Evolutionary conservation across 192 early-diverging fungal genomes (phyloP), one percentile per base, ranked within the genome.

Genomic region (Rhizophagus prolifer): DNA sequence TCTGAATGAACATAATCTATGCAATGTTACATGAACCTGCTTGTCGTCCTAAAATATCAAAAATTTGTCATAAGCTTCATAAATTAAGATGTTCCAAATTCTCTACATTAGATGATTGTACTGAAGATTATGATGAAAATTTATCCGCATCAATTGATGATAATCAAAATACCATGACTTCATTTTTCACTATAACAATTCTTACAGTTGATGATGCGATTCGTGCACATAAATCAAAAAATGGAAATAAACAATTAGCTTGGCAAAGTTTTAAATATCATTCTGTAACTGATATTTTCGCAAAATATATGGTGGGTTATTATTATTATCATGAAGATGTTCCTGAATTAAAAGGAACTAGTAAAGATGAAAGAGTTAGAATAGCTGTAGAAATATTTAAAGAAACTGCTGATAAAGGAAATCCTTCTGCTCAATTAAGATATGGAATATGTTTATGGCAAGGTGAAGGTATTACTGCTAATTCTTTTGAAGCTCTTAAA

Each of bases 271-370:
- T 75, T n/a, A 44, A 64, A 28, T 25, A 6, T 25, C 36, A 75
- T 13, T 34, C 61, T 4, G 6, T 23, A 23, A 60, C 41, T 26
- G 36, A 75, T 64, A 14, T 63, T 9, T 8, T 26, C 1, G 73
- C 73, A 13, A 64, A 46, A 47, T 75, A 75, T 19, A 63, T 25
- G 21, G 23, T 46, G 4, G 73, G 73, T 2, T 75, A 75, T 64
- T 63, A 75, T 25, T 36, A 63, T 12, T 64, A 44, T 63, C 28
- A 75, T 64, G 38, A 41, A 1, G 23, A 23, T 16, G 6, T 64
- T 9, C 72, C 60, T 12, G 60, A 75, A 23, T 16, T 23, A 9
- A 23, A 12, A 26, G 2, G 16, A 16, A n/a, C 4, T n/a, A 54
- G 46, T 61, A 9, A 64, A 30, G 21, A 75, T 25, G 61, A 62